Base-by-base conservation (phyloP, 805 yeast genomes). In the Ogataea pignaliae region DNA sequence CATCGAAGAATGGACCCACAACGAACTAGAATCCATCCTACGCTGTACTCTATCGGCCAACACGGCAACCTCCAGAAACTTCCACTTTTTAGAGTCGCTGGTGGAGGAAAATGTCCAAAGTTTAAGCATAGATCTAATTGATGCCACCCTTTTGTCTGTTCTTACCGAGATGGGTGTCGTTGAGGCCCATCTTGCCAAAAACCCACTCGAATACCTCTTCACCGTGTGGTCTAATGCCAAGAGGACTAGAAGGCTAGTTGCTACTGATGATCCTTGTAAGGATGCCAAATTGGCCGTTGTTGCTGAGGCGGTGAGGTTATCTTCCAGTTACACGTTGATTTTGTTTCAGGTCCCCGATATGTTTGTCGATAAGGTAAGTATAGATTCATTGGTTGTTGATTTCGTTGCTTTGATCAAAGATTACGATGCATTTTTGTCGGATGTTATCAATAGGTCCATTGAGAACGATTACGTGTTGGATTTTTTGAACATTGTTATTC, bases 271-370 rank as follows among this genome's bases (percentile, higher is more conserved):
- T 45, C 59, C 68, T 3, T 45, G 63, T 13, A 61, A 65, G 42
- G 60, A 60, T 1, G 55, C 55, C 13, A 76, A 78, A 47, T 32
- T 67, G 2, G 55, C 54, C 6, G 45, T 79, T 7, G 62, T 80
- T 40, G 69, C 72, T 43, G 79, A 79, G 45, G 64, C 77, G 18
- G 71, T 76, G 37, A 61, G 75, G 35, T 65, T 76, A 35, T 58
- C 77, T 13, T 65, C 80, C 12, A 79, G 85, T 21, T 86, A 81
- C 61, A 88, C 87, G 0, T 66, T 82, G 28, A 81, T 85, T 17
- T 63, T 82, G 17, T 81, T 85, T 56, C 88, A 82, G 60, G 75
- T 81, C 3, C 83, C 85, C 10, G 90, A 83, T 43, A 76, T 78
- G 76, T 75, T 76, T 44, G 45, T 69, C 34, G 68, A 72, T 48